Evolutionary conservation across 2,329 filamentous ascomycete genomes (phyloP), one percentile per base, ranked within the genome.

Genomic region (Sarocladium oryzae): DNA sequence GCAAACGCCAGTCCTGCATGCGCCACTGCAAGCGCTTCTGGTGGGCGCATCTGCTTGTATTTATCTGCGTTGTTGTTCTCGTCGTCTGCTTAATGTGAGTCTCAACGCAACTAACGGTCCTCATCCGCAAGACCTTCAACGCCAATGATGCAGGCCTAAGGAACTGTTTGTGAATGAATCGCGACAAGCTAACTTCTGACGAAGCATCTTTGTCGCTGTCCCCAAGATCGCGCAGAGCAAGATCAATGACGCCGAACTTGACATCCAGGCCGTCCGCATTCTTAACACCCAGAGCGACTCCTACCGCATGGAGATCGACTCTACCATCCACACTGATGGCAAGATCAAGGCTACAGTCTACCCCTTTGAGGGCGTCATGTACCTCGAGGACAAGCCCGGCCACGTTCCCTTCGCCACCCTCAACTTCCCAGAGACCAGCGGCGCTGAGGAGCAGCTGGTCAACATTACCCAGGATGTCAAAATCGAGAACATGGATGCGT

Each of bases 51-150:
- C 62, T 84, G 53, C 67, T 85, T 53, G 61, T 71, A 15, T 62
- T 81, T 49, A 60, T 76, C 52, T 56, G 72, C 54, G 64, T 81
- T 40, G 63, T 76, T 38, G 70, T 81, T 30, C 64, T 86, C 13
- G 68, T 82, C 33, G 74, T 86, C 16, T 70, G 78, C 35, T 68
- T 82, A 35, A 64, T 85, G 82, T 85, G 70, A 76, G 80, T 75
- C 24, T 28, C 28, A 18, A 5, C 41, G 21, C 4, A 16, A 26
- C 40, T 28, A 16, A 26, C 13, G 30, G n/a, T n/a, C n/a, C n/a
- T n/a, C n/a, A n/a, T n/a, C n/a, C n/a, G n/a, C n/a, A n/a, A n/a
- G n/a, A n/a, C n/a, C n/a, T n/a, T 32, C 36, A 23, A 16, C n/a
- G n/a, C n/a, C 36, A 38, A 16, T n/a, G 36, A 16, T 38, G 8